phyloP scores from a whole-genome alignment of 2,329 filamentous ascomycete species.

The Colletotrichum sojae region DNA sequence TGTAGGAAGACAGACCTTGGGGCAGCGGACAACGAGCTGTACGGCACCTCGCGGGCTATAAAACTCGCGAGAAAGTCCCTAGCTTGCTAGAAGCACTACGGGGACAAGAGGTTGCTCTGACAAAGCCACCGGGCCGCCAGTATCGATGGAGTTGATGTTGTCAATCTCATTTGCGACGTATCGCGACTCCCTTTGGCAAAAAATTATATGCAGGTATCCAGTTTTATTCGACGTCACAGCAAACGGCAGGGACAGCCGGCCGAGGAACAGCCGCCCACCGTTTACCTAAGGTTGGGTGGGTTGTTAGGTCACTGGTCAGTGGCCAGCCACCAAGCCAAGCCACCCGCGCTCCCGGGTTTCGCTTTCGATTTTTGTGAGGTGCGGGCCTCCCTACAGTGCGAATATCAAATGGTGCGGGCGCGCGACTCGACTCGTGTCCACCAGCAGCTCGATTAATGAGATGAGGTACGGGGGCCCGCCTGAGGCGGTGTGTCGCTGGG shows the following conservation, averaged over 20 bases:
- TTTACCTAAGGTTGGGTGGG: neutral
- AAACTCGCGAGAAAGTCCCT: no score
- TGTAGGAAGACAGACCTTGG: no score
- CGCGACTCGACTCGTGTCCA: conserved; percentile 15
- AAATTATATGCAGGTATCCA: conserved; percentile 38
- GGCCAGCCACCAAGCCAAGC: no score
- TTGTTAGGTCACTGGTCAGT: no score
- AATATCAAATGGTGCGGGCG: neutral
- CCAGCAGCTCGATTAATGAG: conserved; percentile 24
- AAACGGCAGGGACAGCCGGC: neutral
- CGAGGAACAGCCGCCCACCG: conserved; percentile 27
- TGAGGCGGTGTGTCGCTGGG: conserved; percentile 33
- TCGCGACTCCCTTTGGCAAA: conserved; percentile 17
- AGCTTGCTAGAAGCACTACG: neutral
- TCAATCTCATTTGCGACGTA: conserved; percentile 12
- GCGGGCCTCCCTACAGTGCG: conserved; percentile 29
- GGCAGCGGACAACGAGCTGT: no score
- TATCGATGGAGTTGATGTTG: conserved; percentile 6
- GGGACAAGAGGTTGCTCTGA: neutral
- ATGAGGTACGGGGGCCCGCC: conserved; percentile 13
- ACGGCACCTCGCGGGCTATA: no score
- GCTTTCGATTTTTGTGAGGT: conserved; percentile 26
- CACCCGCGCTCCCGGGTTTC: conserved; percentile 3
- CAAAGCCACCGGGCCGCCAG: no score
- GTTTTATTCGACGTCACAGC: conserved; percentile 32